Conservation (phyloP, 768 basidiomycete genomes). For the Boletus rex-veris region DNA sequence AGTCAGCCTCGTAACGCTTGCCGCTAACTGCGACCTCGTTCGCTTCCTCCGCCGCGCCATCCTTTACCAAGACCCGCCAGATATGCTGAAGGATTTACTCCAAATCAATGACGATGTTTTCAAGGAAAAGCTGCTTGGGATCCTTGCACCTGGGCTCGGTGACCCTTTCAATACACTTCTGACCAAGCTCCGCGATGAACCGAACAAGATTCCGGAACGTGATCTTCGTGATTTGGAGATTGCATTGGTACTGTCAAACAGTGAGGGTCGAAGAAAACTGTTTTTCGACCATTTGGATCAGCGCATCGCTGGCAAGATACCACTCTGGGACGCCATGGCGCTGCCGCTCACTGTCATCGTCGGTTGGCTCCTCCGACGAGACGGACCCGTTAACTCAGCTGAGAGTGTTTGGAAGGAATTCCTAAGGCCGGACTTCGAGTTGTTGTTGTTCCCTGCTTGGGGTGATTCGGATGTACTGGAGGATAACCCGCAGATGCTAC, state of each 20-base stretch:
- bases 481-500: slow-evolving; percentile 5
- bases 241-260: neutral
- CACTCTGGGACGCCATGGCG: neutral
- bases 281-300: slow-evolving; percentile 2
- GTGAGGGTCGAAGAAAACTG: neutral
- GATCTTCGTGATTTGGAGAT: slow-evolving; percentile 6
- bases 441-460: slow-evolving; percentile 4
- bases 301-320: neutral
- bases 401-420: neutral
- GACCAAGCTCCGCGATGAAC: neutral
- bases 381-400: neutral
- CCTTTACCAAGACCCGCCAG: too few relatives aligned
- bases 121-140: neutral
- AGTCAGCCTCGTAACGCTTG: too few relatives aligned
- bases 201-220: slow-evolving; percentile 1
- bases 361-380: slow-evolving; percentile 5
- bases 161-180: slow-evolving; percentile 1
- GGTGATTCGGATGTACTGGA: neutral
- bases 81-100: neutral
- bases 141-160: slow-evolving; percentile 1
- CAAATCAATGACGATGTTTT: neutral
- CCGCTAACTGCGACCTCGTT: too few relatives aligned
- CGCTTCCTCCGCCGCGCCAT: too few relatives aligned
- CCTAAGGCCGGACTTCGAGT: neutral
- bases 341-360: slow-evolving; percentile 1